Base-by-base conservation (phyloP, 1,139 yeast species). In the Sugiyamaella novakii region DNA sequence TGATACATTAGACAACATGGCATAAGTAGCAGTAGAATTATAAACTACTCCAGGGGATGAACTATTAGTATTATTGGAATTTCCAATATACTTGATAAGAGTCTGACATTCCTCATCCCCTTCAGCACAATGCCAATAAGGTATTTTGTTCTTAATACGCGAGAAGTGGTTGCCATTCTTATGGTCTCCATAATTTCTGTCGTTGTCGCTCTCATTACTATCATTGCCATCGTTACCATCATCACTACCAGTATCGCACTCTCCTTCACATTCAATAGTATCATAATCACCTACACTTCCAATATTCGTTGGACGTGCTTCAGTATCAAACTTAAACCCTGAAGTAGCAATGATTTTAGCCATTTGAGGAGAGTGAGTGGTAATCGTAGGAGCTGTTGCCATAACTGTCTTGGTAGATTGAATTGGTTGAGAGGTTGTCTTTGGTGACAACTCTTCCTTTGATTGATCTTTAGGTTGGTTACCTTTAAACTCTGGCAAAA, bases 201-300 rank as follows among this genome's bases (percentile, higher is more conserved):
- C 12, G 18, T 45, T 31, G 47, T 30, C 29, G 45, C 18, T 39
- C 29, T 34, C 37, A 18, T 34, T 21, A 18, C 39, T 10, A 8
- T 48, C 50, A 5, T 50, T 42, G 17, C 38, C 44, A 8, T 33
- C 38, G 21, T 44, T 30, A 14, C 43, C 52, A 24, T 48, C 46
- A 21, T 21, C 22, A 22, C 25, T 22, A 22, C 25, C 25, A 22
- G 25, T 22, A 6, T 22, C 25, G 5, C 8, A 6, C 5, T 5
- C 8, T 22, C 25, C 25, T n/a, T n/a, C n/a, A n/a, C n/a, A n/a
- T n/a, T n/a, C n/a, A n/a, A n/a, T n/a, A n/a, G n/a, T n/a, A n/a
- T n/a, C 25, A 15, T n/a, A 19, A 11, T 8, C 33, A 18, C 18
- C 25, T 24, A 28, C 29, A 28, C 35, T 19, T 19, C 18, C 35